A percentile compares a stretch with the other conserved stretches of the same genome.
Evolutionary conservation across 495 filamentous ascomycete species (phyloP).

Genomic region (Xylaria castorea): DNA sequence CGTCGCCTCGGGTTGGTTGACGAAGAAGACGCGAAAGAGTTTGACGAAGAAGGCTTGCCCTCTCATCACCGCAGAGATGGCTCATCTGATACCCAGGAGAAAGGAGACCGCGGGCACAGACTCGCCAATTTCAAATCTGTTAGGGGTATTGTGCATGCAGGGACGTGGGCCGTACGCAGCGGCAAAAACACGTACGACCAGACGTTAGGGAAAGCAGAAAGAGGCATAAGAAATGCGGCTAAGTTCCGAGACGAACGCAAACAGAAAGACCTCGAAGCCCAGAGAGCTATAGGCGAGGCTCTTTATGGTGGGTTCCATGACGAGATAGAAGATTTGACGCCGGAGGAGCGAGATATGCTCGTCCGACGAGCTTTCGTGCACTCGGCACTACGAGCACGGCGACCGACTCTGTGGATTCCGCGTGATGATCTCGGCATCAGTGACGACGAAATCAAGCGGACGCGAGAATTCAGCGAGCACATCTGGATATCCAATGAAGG

Average conservation of each 20-base stretch:
- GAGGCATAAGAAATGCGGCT: conserved; percentile 44
- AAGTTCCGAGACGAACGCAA: conserved; percentile 50
- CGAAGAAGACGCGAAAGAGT: conserved; percentile 55
- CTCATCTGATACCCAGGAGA: conserved; percentile 28
- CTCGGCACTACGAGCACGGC: conserved; percentile 80
- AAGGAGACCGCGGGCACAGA: conserved; percentile 33
- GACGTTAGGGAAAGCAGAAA: conserved; percentile 51
- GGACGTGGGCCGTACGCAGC: conserved; percentile 55
- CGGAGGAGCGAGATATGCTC: conserved; percentile 85
- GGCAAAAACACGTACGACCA: conserved; percentile 49
- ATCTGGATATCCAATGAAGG: conserved; percentile 96
- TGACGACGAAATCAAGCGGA: conserved; percentile 87
- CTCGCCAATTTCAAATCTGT: conserved; percentile 49
- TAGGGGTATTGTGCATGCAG: conserved; percentile 53
- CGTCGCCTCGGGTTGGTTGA: conserved; percentile 61
- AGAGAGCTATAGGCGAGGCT: conserved; percentile 74
- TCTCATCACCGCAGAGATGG: conserved; percentile 20
- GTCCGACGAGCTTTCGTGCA: conserved; percentile 92
- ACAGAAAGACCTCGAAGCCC: conserved; percentile 67
- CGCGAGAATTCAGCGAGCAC: conserved; percentile 75
- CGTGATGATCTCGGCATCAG: conserved; percentile 88
- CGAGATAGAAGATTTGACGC: conserved; percentile 92
- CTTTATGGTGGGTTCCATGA: conserved; percentile 88
- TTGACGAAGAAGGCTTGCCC: conserved; percentile 41
- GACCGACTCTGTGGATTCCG: conserved; percentile 94